These are phyloP conservation scores for Phytophthora chlamydospora DNA, from an alignment of 352 stramenopile species.

Conservation along the genomic window DNA sequence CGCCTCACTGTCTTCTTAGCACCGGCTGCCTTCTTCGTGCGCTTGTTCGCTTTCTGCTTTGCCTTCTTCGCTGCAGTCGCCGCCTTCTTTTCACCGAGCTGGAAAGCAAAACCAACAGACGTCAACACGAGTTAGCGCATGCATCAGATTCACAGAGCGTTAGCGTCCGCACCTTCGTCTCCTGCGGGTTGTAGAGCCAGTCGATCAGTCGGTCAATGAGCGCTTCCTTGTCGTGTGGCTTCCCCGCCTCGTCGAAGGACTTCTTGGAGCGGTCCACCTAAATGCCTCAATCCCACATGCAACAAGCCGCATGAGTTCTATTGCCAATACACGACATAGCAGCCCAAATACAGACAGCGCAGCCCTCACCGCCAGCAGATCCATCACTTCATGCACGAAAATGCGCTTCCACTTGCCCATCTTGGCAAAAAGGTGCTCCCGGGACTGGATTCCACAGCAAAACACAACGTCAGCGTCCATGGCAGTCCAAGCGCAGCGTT, in stretches of 20 bases:
- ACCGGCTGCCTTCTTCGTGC: conserved; percentile 42
- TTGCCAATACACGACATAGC: conserved; percentile 1
- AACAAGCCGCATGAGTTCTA: conserved; percentile 4
- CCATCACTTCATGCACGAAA: conserved; percentile 83
- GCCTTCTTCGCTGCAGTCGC: conserved; percentile 35
- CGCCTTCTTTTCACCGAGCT: conserved; percentile 44
- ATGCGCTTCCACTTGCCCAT: conserved; percentile 69
- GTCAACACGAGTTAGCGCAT: neutral
- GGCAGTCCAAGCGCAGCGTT: neutral
- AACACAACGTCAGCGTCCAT: conserved; percentile 1
- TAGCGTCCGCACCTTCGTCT: conserved; percentile 46
- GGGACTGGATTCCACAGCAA: conserved; percentile 39
- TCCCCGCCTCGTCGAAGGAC: conserved; percentile 74
- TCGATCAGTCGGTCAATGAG: conserved; percentile 74
- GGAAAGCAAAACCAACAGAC: conserved; percentile 3
- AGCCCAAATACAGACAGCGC: neutral
- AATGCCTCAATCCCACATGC: neutral
- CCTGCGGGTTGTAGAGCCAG: conserved; percentile 72
- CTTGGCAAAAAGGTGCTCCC: conserved; percentile 62
- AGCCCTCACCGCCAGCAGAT: conserved; percentile 67
- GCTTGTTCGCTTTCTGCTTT: conserved; percentile 52
- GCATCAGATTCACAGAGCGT: neutral
- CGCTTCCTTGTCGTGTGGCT: conserved; percentile 64
- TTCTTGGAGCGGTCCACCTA: conserved; percentile 88
- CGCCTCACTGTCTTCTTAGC: conserved; percentile 39